These are phyloP conservation scores for Chernovozyma sophiae-reginae DNA, from an alignment of 1,139 yeast genomes.

Conservation along the genomic window DNA sequence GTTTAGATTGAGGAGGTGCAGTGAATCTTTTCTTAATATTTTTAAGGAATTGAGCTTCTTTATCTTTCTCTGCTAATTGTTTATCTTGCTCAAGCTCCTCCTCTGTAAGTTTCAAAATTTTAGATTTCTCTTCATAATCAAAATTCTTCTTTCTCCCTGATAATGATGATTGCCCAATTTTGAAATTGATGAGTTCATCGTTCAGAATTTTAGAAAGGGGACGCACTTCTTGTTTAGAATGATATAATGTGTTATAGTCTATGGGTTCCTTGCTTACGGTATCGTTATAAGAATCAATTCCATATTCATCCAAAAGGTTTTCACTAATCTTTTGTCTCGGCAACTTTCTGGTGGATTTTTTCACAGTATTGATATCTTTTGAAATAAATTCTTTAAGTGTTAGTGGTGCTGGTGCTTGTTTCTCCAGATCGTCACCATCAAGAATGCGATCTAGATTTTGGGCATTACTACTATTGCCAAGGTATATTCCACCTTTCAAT, in stretches of 20 bases:
- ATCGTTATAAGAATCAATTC: constrained; percentile 28
- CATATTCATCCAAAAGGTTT: constrained; percentile 39
- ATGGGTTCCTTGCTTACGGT: constrained; percentile 19
- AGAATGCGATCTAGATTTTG: not conserved
- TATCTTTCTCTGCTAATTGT: constrained; percentile 20
- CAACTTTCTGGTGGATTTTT: constrained; percentile 26
- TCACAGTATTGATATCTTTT: constrained; percentile 17
- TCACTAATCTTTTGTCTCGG: constrained; percentile 29
- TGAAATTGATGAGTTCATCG: constrained; percentile 32
- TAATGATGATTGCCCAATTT: constrained; percentile 27
- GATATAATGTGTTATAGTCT: constrained; percentile 27
- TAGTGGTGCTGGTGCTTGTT: constrained; percentile 7
- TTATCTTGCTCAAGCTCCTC: constrained; percentile 27
- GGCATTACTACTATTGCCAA: constrained; percentile 15
- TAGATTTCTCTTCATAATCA: constrained; percentile 3
- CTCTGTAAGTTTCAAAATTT: constrained; percentile 19
- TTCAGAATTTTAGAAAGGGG: constrained; percentile 23
- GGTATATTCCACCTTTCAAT: constrained; percentile 33
- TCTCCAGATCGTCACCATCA: not conserved
- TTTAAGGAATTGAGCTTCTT: constrained; percentile 25
- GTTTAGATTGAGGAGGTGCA: constrained; percentile 4
- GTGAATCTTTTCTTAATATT: constrained; percentile 30
- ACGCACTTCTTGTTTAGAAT: constrained; percentile 17
- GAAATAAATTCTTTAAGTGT: constrained; percentile 26
- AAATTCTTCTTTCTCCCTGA: constrained; percentile 6